Evolutionary conservation across 2,329 filamentous ascomycete species (phyloP), one percentile per base, ranked within the genome.

Genomic region (Parasarocladium wereldwijsianum): DNA sequence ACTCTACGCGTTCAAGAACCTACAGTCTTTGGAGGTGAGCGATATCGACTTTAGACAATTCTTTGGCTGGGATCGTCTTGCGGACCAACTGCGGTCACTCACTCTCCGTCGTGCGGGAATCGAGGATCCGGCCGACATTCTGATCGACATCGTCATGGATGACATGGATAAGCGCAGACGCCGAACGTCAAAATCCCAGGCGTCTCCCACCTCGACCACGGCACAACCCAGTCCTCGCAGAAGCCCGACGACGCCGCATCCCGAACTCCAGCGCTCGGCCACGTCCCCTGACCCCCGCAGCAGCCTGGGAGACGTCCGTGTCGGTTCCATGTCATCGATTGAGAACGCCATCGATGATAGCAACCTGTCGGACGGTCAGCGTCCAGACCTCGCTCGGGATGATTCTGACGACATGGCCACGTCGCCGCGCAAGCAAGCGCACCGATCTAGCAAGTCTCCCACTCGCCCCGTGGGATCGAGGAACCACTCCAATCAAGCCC

Each of bases 41-140:
- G 86, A 92, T 55, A 79, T 96, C 48, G 90, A 98, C 54, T 94
- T 93, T 49, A 75, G 90, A 37, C 86, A 93, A 43, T 94, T 96
- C 57, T 93, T 85, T 54, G 90, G 90, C 34, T 98, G 90, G 90
- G 87, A 98, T 50, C 75, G 81, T 34, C 58, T 96, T 33, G 81
- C 90, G 7, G 90, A 98, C 48, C 86, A 94, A 51, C 60, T 98
- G 38, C 76, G 85, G 35, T 92, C 84, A 37, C 63, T 98, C 39
- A 90, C 82, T 3, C 63, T 98, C 39, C 93, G 85, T 57, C 75
- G 85, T 41, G 87, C 82, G 32, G 75, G 77, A 38, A 66, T 98
- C 25, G 85, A 94, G 38, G 86, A 98, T 46, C 84, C 84, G 4
- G 77, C 78, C 12, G 90, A 96, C 48, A 69, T 98, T 22, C 62